A percentile compares a stretch with the other conserved stretches of the same genome.
phyloP scores from a whole-genome alignment of 768 basidiomycete genomes.

The Pleurotus giganteus region DNA sequence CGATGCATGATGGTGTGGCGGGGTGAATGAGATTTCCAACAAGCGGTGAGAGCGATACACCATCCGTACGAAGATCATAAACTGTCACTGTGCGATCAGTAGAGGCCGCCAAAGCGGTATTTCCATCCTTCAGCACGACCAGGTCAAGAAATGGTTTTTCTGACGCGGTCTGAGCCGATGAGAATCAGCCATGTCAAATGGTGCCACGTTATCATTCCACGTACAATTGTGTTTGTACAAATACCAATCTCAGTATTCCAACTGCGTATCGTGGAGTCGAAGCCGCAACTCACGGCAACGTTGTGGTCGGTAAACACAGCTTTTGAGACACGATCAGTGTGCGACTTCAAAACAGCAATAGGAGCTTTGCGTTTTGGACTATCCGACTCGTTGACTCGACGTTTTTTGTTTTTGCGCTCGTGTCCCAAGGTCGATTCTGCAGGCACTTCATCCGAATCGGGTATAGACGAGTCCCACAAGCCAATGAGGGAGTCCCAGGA shows the following conservation, averaged over 20 bases:
- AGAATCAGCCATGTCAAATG: not conserved
- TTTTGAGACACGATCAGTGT: slow-evolving; percentile 78
- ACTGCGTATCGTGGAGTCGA: slow-evolving; percentile 84
- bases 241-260: slow-evolving; percentile 87
- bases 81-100: slow-evolving; percentile 73
- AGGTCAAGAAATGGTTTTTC: slow-evolving; percentile 77
- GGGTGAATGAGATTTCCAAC: slow-evolving; percentile 54
- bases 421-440: slow-evolving; percentile 32
- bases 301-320: slow-evolving; percentile 50
- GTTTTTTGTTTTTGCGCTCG: slow-evolving; percentile 62
- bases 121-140: slow-evolving; percentile 41
- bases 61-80: slow-evolving; percentile 61
- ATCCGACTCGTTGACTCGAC: slow-evolving; percentile 45
- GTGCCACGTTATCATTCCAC: slow-evolving; percentile 23
- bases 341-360: slow-evolving; percentile 71
- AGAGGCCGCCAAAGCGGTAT: slow-evolving; percentile 57
- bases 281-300: slow-evolving; percentile 73
- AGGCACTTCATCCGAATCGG: slow-evolving; percentile 61
- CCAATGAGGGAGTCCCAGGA: slow-evolving; percentile 90
- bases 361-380: slow-evolving; percentile 66
- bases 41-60: slow-evolving; percentile 23
- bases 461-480: slow-evolving; percentile 69
- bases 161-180: slow-evolving; percentile 48
- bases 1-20: slow-evolving; percentile 66
- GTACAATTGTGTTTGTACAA: slow-evolving; percentile 67